Conservation (phyloP, 306 rosid species). For the Dryas drummondii region DNA sequence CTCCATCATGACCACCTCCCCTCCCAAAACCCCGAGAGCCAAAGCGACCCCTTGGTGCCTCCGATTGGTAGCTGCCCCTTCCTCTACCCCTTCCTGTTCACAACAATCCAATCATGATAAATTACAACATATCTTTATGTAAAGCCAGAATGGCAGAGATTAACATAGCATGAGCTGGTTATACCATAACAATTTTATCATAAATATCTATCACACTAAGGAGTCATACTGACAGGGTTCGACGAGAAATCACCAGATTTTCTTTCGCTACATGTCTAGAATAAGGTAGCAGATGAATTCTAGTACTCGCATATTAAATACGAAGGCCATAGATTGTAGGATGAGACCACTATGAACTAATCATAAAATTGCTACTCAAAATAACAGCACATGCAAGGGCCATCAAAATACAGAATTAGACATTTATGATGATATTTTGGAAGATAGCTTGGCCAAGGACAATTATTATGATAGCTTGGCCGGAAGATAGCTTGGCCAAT, state of each 20-base stretch:
- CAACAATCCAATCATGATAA: constrained; percentile 22
- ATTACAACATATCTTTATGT: neutral
- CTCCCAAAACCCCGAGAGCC: constrained; percentile 52
- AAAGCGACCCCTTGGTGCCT: constrained; percentile 67
- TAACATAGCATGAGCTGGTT: constrained; percentile 4
- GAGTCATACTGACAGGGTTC: neutral
- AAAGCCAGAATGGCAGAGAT: neutral
- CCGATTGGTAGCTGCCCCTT: constrained; percentile 69
- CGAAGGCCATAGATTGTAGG: neutral
- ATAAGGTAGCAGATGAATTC: neutral
- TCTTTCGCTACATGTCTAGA: neutral
- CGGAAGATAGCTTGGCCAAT: neutral
- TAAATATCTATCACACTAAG: neutral
- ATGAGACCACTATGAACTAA: neutral
- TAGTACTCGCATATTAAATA: neutral
- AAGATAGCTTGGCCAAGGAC: no score
- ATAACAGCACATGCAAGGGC: constrained; percentile 3
- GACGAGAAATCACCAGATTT: neutral
- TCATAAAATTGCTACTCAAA: neutral
- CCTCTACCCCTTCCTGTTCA: constrained; percentile 93
- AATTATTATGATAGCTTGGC: neutral
- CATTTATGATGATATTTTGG: neutral
- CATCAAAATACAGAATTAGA: no score
- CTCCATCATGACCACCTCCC: constrained; percentile 56
- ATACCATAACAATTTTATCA: neutral